These are phyloP conservation scores for Suhomyces guaymorum DNA, from an alignment of 1,139 yeast genomes.

Conservation along the genomic window DNA sequence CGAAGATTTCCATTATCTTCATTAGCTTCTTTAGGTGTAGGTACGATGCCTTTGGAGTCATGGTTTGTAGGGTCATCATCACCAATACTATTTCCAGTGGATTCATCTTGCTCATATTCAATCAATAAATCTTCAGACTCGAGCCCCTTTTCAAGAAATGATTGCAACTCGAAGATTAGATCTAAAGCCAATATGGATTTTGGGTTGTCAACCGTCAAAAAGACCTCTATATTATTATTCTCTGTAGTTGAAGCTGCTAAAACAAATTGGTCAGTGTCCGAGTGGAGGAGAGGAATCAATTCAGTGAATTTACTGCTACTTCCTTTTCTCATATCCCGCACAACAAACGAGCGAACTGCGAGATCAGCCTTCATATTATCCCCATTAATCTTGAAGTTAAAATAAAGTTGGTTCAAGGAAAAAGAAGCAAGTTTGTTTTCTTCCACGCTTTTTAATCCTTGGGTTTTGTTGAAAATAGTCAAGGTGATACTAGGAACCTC, in stretches of 20 bases:
- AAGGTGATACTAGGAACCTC: constrained; percentile 64
- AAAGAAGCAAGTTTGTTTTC: constrained; percentile 59
- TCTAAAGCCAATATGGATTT: constrained; percentile 81
- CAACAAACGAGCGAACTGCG: constrained; percentile 70
- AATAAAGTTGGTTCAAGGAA: constrained; percentile 55
- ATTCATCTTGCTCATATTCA: constrained; percentile 17
- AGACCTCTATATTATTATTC: constrained; percentile 47
- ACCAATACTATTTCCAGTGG: background rate
- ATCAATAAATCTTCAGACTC: constrained; percentile 23
- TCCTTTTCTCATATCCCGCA: constrained; percentile 66
- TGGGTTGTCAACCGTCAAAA: constrained; percentile 78
- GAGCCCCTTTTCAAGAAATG: constrained; percentile 53
- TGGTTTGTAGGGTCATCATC: no score
- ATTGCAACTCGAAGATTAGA: constrained; percentile 74
- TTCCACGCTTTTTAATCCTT: constrained; percentile 34
- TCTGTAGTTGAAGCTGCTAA: constrained; percentile 48
- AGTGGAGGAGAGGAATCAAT: constrained; percentile 70
- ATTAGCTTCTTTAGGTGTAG: constrained; percentile 2
- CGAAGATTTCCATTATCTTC: background rate
- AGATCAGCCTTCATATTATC: constrained; percentile 62
- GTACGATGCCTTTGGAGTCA: no score
- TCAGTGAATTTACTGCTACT: constrained; percentile 72
- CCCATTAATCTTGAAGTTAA: constrained; percentile 54
- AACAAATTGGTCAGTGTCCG: constrained; percentile 71
- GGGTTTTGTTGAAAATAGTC: constrained; percentile 63